Evolutionary conservation across 163 green algal species (phyloP).

Genomic region (Chlamydomonas reinhardtii): DNA sequence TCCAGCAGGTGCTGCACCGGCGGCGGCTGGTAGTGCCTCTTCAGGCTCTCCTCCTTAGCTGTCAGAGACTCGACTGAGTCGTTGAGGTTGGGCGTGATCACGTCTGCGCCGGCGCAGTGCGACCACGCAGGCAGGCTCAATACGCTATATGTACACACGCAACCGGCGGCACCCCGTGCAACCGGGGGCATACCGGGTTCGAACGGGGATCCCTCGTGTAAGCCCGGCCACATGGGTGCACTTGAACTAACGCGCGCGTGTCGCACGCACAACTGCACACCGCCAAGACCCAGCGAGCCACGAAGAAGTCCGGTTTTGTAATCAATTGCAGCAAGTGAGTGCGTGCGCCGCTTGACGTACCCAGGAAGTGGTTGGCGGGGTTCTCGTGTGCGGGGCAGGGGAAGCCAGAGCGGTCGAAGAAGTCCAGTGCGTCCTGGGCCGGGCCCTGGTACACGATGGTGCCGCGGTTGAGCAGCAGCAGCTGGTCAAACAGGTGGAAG

Average conservation of each 20-base stretch:
- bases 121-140: too few species aligned
- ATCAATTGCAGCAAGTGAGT: too few species aligned
- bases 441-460: constrained; percentile 52
- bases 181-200: too few species aligned
- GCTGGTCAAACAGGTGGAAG: constrained; percentile 75
- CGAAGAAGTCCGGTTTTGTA: too few species aligned
- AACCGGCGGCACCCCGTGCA: too few species aligned
- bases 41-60: constrained; percentile 20
- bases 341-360: too few species aligned
- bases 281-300: too few species aligned
- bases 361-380: constrained; percentile 69
- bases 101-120: background rate
- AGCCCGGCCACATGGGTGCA: too few species aligned
- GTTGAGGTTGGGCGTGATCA: constrained; percentile 47
- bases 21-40: constrained; percentile 3
- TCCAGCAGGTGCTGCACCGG: constrained; percentile 35
- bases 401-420: constrained; percentile 63
- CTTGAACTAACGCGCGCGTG: too few species aligned
- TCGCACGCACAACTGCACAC: too few species aligned
- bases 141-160: too few species aligned
- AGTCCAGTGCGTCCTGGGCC: constrained; percentile 39
- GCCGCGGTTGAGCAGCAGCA: constrained; percentile 56
- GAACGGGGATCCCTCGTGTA: too few species aligned
- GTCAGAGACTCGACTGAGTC: constrained; percentile 38
- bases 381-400: constrained; percentile 64